Conservation (phyloP, 768 basidiomycete genomes). For the Hydnum rufescens region DNA sequence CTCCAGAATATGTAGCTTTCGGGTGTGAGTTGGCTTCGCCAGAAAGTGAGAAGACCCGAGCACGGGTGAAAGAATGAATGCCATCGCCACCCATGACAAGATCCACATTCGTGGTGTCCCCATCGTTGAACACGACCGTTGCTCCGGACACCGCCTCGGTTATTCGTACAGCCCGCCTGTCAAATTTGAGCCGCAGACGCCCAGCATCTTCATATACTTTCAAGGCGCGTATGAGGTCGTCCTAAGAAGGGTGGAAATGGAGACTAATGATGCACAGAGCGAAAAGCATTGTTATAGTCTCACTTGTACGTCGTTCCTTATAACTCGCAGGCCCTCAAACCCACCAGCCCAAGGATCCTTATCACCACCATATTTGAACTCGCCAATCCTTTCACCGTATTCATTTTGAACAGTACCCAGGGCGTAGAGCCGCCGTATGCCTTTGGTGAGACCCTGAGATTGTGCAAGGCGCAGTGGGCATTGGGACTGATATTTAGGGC, state of each 20-base stretch:
- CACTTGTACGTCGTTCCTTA: neutral
- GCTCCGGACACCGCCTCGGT: neutral
- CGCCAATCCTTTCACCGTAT: neutral
- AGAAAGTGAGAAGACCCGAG: neutral
- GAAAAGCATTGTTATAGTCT: neutral
- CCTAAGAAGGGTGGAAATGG: neutral
- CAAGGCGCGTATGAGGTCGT: neutral
- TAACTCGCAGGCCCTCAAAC: neutral
- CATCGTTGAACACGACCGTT: neutral
- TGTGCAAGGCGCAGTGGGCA: conserved; percentile 2
- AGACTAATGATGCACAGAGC: neutral
- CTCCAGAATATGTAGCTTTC: neutral
- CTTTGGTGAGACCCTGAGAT: neutral
- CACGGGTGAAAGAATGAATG: neutral
- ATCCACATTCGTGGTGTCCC: neutral
- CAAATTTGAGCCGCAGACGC: neutral
- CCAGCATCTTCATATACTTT: neutral
- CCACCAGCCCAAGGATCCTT: neutral
- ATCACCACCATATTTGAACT: conserved; percentile 1
- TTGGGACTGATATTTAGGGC: conserved; percentile 1
- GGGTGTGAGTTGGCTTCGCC: neutral
- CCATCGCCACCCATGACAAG: neutral
- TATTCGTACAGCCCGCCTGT: neutral
- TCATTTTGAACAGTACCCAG: conserved; percentile 2
- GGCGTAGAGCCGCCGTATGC: neutral